Evolutionary conservation across 306 rosid genomes (phyloP).

Genomic region (Castanopsis chinensis): DNA sequence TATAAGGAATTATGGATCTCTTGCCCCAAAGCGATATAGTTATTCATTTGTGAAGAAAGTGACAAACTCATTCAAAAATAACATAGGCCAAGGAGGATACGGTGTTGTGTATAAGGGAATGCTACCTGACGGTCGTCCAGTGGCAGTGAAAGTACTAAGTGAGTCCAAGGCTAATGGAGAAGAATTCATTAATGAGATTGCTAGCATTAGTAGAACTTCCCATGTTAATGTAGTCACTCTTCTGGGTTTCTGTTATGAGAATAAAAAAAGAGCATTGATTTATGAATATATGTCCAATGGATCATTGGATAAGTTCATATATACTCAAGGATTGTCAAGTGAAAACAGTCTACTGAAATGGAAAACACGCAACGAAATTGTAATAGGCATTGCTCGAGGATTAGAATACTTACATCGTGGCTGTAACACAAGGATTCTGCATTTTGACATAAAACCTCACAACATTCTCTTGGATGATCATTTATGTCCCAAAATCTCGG

Average conservation of each 20-base stretch:
- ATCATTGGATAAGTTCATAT: slow-evolving; percentile 36
- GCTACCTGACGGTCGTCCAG: slow-evolving; percentile 27
- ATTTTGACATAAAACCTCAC: no score
- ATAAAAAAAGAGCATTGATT: slow-evolving; percentile 32
- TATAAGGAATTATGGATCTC: neutral
- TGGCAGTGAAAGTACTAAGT: slow-evolving; percentile 36
- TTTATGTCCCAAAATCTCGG: slow-evolving; percentile 36
- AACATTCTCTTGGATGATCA: slow-evolving; percentile 14
- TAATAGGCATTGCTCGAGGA: slow-evolving; percentile 37
- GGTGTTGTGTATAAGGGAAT: slow-evolving; percentile 38
- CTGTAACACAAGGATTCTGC: neutral
- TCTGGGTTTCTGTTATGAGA: slow-evolving; percentile 33
- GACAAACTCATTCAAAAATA: slow-evolving; percentile 25
- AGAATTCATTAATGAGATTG: slow-evolving; percentile 48
- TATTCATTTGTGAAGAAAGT: slow-evolving; percentile 24
- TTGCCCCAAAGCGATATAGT: slow-evolving; percentile 19
- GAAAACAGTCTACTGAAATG: neutral
- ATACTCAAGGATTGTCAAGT: neutral
- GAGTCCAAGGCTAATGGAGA: slow-evolving; percentile 30
- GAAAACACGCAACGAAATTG: slow-evolving; percentile 23
- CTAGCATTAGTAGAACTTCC: slow-evolving; percentile 38
- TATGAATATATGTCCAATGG: slow-evolving; percentile 46
- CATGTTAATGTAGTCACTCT: slow-evolving; percentile 44
- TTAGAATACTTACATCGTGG: slow-evolving; percentile 38
- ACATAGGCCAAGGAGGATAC: slow-evolving; percentile 43